Conservation (phyloP, 2,329 filamentous ascomycete species). For the Talaromyces sp. region DNA sequence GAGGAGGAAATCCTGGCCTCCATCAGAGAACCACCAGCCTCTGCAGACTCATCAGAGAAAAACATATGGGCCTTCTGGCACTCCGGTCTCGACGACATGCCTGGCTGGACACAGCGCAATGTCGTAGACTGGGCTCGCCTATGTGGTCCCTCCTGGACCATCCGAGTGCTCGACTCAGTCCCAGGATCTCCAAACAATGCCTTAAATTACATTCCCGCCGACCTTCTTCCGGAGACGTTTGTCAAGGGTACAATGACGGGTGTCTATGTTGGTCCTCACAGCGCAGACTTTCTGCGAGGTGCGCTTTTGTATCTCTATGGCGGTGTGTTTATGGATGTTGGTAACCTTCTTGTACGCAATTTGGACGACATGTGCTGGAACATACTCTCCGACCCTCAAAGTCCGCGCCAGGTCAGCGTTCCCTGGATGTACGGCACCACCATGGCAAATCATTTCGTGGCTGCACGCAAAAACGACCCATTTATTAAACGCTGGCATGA, state of each 20-base stretch:
- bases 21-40: conserved; percentile 19
- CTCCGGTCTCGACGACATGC: conserved; percentile 29
- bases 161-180: conserved; percentile 37
- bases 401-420: conserved; percentile 6
- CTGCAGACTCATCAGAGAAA: conserved; percentile 24
- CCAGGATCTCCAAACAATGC: conserved; percentile 35
- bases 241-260: conserved; percentile 41
- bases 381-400: neutral
- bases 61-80: conserved; percentile 41
- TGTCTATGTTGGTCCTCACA: conserved; percentile 39
- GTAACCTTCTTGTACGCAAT: conserved; percentile 36
- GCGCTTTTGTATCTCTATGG: conserved; percentile 26
- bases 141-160: conserved; percentile 34
- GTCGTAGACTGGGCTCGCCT: conserved; percentile 37
- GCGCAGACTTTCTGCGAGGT: conserved; percentile 44
- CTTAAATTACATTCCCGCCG: conserved; percentile 29
- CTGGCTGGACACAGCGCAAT: conserved; percentile 36
- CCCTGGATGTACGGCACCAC: conserved; percentile 9
- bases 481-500: conserved; percentile 43
- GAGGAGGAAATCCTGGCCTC: conserved; percentile 15
- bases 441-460: conserved; percentile 41
- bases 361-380: conserved; percentile 41
- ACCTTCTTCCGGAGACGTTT: conserved; percentile 37
- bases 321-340: conserved; percentile 38
- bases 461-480: conserved; percentile 34